phyloP scores from a whole-genome alignment of 192 early-diverging fungal species.

The Gorgonomyces haynaldii region DNA sequence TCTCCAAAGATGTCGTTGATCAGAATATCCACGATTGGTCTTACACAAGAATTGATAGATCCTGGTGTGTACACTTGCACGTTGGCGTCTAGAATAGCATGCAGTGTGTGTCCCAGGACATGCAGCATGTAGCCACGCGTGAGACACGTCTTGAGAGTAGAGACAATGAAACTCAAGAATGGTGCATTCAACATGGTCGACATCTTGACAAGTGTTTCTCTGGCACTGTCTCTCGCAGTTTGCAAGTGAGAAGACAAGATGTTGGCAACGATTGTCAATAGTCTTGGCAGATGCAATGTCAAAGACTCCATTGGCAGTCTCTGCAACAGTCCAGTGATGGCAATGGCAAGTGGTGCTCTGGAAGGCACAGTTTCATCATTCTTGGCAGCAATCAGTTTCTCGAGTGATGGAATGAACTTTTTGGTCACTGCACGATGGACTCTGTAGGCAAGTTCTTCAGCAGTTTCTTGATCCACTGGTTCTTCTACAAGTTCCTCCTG shows the following conservation, averaged over 20 bases:
- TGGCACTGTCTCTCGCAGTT: slow-evolving; percentile 69
- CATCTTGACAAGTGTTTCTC: slow-evolving; percentile 82
- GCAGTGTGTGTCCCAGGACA: slow-evolving; percentile 88
- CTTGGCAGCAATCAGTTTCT: slow-evolving; percentile 54
- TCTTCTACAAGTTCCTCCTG: slow-evolving; percentile 13
- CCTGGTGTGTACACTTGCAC: slow-evolving; percentile 42
- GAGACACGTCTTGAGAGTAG: slow-evolving; percentile 67
- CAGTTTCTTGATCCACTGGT: slow-evolving; percentile 12
- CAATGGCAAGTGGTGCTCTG: slow-evolving; percentile 78
- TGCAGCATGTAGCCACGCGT: slow-evolving; percentile 82
- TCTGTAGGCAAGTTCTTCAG: slow-evolving; percentile 9
- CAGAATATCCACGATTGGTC: slow-evolving; percentile 57
- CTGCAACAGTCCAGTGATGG: slow-evolving; percentile 72
- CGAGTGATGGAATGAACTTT: slow-evolving; percentile 73
- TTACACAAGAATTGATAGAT: slow-evolving; percentile 68
- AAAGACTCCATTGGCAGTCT: slow-evolving; percentile 64
- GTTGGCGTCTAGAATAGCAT: slow-evolving; percentile 66
- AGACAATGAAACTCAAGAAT: slow-evolving; percentile 82
- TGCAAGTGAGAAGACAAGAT: slow-evolving; percentile 70
- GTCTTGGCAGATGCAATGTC: slow-evolving; percentile 69
- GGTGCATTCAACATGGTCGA: slow-evolving; percentile 65
- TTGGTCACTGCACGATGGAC: slow-evolving; percentile 68
- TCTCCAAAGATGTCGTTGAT: slow-evolving; percentile 90
- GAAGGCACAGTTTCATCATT: slow-evolving; percentile 62
- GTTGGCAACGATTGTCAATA: slow-evolving; percentile 79